A percentile compares a stretch with the other conserved stretches of the same genome.
Evolutionary conservation across 345 rosid genomes (phyloP).

Genomic region (Linum usitatissimum): DNA sequence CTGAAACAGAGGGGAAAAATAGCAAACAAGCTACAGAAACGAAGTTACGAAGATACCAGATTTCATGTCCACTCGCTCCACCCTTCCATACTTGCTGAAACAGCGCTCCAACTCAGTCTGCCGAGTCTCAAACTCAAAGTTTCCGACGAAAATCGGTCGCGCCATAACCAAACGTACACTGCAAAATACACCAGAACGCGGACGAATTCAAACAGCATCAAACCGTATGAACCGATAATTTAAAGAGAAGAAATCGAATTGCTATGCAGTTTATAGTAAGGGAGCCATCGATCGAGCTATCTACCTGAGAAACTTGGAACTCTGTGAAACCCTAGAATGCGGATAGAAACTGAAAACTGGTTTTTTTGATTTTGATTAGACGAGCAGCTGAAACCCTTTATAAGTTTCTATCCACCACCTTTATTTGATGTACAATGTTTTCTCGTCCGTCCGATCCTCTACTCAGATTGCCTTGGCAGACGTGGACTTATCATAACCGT

Average conservation of each 20-base stretch:
- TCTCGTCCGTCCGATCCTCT: too few relatives aligned
- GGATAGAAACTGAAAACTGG: neutral
- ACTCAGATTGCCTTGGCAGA: too few relatives aligned
- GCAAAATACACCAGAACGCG: neutral
- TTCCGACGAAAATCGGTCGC: constrained; percentile 68
- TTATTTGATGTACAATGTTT: too few relatives aligned
- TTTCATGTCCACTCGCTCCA: constrained; percentile 84
- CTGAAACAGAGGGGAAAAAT: neutral
- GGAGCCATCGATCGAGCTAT: neutral
- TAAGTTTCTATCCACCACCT: too few relatives aligned
- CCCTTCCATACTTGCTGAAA: constrained; percentile 65
- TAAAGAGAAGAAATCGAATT: neutral
- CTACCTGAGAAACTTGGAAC: neutral
- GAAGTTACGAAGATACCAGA: constrained; percentile 41
- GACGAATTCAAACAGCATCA: neutral
- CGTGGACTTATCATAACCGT: too few relatives aligned
- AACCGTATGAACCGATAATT: neutral
- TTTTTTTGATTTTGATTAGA: neutral
- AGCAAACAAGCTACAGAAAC: neutral
- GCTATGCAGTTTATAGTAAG: neutral
- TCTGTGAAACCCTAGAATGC: neutral
- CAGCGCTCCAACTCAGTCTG: constrained; percentile 68
- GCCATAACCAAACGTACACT: constrained; percentile 10
- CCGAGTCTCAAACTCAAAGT: constrained; percentile 73
- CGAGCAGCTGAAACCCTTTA: too few relatives aligned